Percentiles rank a stretch among this genome's conserved stretches.
Conservation (phyloP, 139 green algal species). For the Klebsormidium nitens region DNA sequence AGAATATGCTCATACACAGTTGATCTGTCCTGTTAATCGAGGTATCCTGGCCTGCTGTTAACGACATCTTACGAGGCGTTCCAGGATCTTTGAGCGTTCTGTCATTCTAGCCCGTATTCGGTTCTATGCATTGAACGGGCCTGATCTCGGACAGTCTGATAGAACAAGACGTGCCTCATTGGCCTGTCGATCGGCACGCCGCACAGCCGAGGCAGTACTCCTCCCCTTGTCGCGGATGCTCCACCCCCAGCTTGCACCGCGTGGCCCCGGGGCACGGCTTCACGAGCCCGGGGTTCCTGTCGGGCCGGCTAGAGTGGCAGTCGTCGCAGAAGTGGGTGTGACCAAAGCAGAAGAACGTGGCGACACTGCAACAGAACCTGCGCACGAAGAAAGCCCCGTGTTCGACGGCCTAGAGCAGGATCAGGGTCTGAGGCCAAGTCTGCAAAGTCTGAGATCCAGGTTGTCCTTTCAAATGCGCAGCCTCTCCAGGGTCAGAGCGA, state of each 20-base stretch:
- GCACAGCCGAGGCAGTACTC: conserved; percentile 49
- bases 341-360: conserved; percentile 47
- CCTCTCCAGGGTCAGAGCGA: not conserved
- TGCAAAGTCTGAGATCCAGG: not conserved
- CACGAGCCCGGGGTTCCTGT: not conserved
- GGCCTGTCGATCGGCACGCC: conserved; percentile 36
- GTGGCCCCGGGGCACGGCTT: not conserved
- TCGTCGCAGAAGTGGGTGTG: conserved; percentile 43
- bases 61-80: too few relatives aligned
- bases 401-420: not conserved
- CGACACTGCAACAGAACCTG: conserved; percentile 44
- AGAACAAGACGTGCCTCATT: too few relatives aligned
- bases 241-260: conserved; percentile 14
- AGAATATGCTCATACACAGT: too few relatives aligned
- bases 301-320: conserved; percentile 34
- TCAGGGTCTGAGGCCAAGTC: not conserved
- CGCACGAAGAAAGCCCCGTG: not conserved
- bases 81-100: too few relatives aligned
- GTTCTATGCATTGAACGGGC: too few relatives aligned
- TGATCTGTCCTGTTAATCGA: too few relatives aligned
- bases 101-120: too few relatives aligned
- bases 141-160: too few relatives aligned
- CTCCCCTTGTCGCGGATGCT: conserved; percentile 25
- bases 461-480: not conserved
- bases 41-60: too few relatives aligned